These are phyloP conservation scores for Schizochytrium sp. DNA, from an alignment of 108 stramenopile genomes.

Conservation along the genomic window DNA sequence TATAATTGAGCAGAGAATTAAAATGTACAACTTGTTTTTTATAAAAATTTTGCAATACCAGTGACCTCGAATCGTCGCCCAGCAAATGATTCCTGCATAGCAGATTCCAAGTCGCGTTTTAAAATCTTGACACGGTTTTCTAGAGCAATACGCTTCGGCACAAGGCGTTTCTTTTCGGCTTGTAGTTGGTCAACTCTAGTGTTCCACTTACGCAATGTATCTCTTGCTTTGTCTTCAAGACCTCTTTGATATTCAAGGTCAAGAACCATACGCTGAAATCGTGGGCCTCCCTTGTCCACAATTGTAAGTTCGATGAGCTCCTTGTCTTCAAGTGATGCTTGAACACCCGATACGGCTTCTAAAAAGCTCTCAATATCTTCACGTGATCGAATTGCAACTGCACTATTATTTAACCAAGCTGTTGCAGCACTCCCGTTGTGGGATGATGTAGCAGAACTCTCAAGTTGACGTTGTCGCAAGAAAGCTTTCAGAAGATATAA, in stretches of 20 bases:
- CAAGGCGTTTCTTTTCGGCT: background rate
- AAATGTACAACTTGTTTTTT: background rate
- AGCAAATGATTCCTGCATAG: background rate
- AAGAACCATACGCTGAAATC: background rate
- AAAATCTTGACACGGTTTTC: background rate
- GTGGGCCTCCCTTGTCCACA: background rate
- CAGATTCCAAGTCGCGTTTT: background rate
- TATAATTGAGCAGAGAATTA: background rate
- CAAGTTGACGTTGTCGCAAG: background rate
- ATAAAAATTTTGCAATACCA: slow-evolving; percentile 28
- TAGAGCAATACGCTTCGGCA: background rate
- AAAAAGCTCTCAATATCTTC: background rate
- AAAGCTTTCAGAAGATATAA: background rate
- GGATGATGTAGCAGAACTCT: background rate
- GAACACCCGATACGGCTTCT: background rate
- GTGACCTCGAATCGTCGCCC: background rate
- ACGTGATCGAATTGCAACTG: background rate
- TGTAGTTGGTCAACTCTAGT: background rate
- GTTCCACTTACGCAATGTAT: background rate
- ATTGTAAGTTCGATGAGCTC: background rate
- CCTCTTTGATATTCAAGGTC: background rate
- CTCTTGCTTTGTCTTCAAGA: background rate
- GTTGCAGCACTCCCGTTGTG: background rate
- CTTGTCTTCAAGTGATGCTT: background rate
- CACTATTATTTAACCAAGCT: background rate